These are phyloP conservation scores for Rhizopus stolonifer DNA, from an alignment of 371 early-diverging fungal species.

Conservation along the genomic window DNA sequence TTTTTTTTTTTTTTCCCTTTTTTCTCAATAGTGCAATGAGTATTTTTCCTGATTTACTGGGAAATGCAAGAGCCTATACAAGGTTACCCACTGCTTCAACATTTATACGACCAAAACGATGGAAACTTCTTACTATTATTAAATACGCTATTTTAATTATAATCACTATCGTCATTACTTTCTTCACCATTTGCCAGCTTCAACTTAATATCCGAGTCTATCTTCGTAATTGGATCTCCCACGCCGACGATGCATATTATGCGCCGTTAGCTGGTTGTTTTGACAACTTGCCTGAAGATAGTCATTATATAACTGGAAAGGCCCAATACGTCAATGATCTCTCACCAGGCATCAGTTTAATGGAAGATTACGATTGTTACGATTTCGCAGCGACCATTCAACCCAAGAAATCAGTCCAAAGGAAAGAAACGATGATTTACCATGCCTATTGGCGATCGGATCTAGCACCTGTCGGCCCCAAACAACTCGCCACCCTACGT, in stretches of 20 bases:
- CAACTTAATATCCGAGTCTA: constrained; percentile 54
- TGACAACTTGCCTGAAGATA: constrained; percentile 33
- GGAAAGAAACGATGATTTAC: constrained; percentile 29
- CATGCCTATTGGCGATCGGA: constrained; percentile 60
- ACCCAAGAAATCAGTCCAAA: constrained; percentile 1
- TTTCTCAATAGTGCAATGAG: constrained; percentile 4
- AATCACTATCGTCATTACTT: constrained; percentile 18
- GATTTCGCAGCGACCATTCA: constrained; percentile 49
- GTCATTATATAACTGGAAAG: constrained; percentile 35
- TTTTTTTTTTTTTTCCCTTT: neutral
- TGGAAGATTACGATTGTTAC: constrained; percentile 54
- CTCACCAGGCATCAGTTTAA: constrained; percentile 42
- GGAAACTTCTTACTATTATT: constrained; percentile 27
- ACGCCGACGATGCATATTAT: constrained; percentile 45
- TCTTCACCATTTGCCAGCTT: constrained; percentile 44
- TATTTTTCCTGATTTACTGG: constrained; percentile 19
- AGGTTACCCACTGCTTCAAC: constrained; percentile 26
- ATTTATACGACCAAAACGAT: constrained; percentile 35
- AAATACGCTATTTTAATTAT: constrained; percentile 29
- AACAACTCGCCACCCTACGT: constrained; percentile 47
- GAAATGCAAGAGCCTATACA: constrained; percentile 12
- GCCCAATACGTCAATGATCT: constrained; percentile 38
- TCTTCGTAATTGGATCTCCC: constrained; percentile 51
- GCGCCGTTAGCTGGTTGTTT: constrained; percentile 46
- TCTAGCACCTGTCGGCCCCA: constrained; percentile 45